Percentiles rank a stretch among this genome's conserved stretches.
phyloP scores from a whole-genome alignment of 371 early-diverging fungal species.

The Mortierella sp. region DNA sequence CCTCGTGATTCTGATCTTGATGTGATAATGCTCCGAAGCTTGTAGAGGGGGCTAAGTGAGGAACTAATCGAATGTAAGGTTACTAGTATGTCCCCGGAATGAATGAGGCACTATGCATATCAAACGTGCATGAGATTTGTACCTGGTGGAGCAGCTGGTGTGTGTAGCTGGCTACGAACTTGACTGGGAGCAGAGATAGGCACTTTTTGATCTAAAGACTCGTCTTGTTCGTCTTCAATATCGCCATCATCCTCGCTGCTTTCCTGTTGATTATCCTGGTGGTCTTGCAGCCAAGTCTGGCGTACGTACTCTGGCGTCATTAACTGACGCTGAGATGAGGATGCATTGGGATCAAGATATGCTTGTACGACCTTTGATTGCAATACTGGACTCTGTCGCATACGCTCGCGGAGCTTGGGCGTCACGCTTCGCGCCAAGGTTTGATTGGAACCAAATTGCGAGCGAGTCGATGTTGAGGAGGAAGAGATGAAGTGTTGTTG shows the following conservation, averaged over 20 bases:
- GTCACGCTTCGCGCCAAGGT: slow-evolving; percentile 10
- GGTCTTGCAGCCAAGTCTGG: slow-evolving; percentile 48
- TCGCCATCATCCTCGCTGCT: slow-evolving; percentile 44
- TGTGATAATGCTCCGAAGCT: neutral
- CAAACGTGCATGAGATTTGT: neutral
- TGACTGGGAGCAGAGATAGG: neutral
- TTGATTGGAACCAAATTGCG: slow-evolving; percentile 18
- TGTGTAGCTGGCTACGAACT: slow-evolving; percentile 1
- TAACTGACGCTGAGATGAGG: slow-evolving; percentile 18
- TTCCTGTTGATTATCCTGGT: slow-evolving; percentile 33
- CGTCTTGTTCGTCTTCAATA: slow-evolving; percentile 11
- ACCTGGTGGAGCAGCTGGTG: slow-evolving; percentile 9
- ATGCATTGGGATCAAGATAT: slow-evolving; percentile 38
- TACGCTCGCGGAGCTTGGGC: slow-evolving; percentile 49
- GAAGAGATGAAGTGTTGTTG: slow-evolving; percentile 8
- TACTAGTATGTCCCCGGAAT: neutral
- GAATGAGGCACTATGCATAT: too few species aligned
- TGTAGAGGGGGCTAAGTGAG: slow-evolving; percentile 3
- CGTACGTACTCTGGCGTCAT: slow-evolving; percentile 34
- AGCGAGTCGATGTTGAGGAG: slow-evolving; percentile 12
- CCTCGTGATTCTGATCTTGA: slow-evolving; percentile 1
- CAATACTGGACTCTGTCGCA: slow-evolving; percentile 46
- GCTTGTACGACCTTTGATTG: slow-evolving; percentile 49
- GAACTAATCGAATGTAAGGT: neutral
- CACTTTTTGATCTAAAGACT: neutral